Evolutionary conservation across 768 basidiomycete genomes (phyloP), one percentile per base, ranked within the genome.

Genomic region (Filobasidium wieringae): DNA sequence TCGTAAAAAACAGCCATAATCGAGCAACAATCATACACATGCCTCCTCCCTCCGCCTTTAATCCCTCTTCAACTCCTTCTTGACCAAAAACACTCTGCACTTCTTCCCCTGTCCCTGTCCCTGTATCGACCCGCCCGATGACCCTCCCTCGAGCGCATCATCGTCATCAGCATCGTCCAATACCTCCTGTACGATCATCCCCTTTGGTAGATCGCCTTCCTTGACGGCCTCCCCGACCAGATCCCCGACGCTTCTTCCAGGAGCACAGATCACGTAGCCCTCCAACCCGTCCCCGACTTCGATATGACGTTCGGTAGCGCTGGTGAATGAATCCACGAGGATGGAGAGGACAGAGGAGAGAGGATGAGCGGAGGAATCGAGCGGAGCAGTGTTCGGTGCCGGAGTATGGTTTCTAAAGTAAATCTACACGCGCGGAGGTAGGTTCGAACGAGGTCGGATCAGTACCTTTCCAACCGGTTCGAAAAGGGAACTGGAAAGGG

Each of bases 221-320:
- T 61, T 26, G 34, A 60, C 51, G 0, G 59, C 63, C 34, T 66
- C 62, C 12, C 61, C 72, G 19, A 67, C 30, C 43, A 73, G 52
- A 53, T 72, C 82, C 61, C 84, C 80, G 53, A 82, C 66, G 31
- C 78, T 77, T 30, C 83, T 82, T 39, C 80, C 85, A 67, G 79
- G 81, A 32, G 87, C 82, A 41, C 92, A 79, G 43, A 88, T 84
- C 56, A 96, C 79, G 68, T 85, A 93, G 62, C 93, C 87, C 71
- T 97, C 91, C 33, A 97, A 80, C 3, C 88, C 89, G 72, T 97
- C 93, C 41, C 93, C 93, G 62, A 99, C 92, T 82, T 97, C 92
- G 70, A 97, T 97, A 75, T 97, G 93, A 63, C 95, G 83, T 77
- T 99, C 95, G 14, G 95, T 97, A 27, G 95, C 95, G 64, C 88